Evolutionary conservation across 768 basidiomycete species (phyloP).

Genomic region (Leccinum ochraceum): DNA sequence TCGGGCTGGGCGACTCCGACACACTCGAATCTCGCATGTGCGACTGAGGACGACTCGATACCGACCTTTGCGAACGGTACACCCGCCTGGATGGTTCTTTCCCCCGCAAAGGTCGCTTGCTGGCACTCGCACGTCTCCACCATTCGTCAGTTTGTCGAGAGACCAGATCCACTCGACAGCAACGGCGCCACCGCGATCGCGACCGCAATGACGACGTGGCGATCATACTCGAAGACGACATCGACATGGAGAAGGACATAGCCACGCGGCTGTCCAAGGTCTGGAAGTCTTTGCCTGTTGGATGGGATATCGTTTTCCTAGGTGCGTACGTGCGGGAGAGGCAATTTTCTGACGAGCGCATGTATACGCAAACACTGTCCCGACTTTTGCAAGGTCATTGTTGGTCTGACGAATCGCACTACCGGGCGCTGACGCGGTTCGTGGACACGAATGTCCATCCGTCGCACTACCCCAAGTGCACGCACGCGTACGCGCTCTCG

Average conservation of each 20-base stretch:
- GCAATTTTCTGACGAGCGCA: neutral
- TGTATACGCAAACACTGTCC: neutral
- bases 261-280: slow-evolving; percentile 39
- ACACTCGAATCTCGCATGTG: slow-evolving; percentile 40
- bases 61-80: slow-evolving; percentile 36
- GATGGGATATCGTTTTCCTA: slow-evolving; percentile 76
- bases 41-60: slow-evolving; percentile 42
- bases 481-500: slow-evolving; percentile 72
- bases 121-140: slow-evolving; percentile 68
- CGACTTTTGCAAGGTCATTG: slow-evolving; percentile 57
- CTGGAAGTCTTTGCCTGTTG: slow-evolving; percentile 54
- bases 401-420: slow-evolving; percentile 68
- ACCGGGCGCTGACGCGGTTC: slow-evolving; percentile 38
- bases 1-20: neutral
- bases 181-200: neutral
- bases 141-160: slow-evolving; percentile 45
- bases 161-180: slow-evolving; percentile 19
- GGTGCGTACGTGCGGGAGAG: slow-evolving; percentile 40
- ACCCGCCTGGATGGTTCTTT: slow-evolving; percentile 53
- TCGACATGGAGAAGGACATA: slow-evolving; percentile 74
- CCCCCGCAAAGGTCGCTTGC: slow-evolving; percentile 62
- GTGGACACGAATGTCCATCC: slow-evolving; percentile 45
- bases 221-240: slow-evolving; percentile 75
- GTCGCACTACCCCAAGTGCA: slow-evolving; percentile 65
- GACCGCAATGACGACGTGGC: slow-evolving; percentile 36